phyloP scores from a whole-genome alignment of 768 basidiomycete genomes.

The Mycena leptocephala region DNA sequence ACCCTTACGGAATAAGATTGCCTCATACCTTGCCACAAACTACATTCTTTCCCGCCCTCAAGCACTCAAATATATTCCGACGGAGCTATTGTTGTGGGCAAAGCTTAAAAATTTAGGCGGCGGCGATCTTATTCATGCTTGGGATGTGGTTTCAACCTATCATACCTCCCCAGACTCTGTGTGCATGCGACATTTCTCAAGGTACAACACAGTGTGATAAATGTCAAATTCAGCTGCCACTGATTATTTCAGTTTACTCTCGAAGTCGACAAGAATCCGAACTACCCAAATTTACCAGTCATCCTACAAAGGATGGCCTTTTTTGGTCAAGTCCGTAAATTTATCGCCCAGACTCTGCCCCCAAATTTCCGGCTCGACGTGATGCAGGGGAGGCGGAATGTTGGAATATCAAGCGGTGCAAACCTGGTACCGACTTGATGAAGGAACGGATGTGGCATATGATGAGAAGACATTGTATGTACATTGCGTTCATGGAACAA shows the following conservation, averaged over 20 bases:
- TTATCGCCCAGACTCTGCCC: neutral
- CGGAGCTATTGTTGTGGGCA: neutral
- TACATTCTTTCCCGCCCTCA: neutral
- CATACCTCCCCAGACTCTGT: constrained; percentile 4
- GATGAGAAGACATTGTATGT: too few species aligned
- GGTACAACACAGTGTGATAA: constrained; percentile 37
- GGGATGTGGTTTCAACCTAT: neutral
- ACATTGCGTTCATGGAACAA: too few species aligned
- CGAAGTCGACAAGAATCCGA: constrained; percentile 1
- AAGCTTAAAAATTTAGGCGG: constrained; percentile 1
- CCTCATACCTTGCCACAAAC: neutral
- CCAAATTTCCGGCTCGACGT: constrained; percentile 14
- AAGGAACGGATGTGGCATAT: too few species aligned
- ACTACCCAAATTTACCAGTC: neutral
- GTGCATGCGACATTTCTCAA: constrained; percentile 12
- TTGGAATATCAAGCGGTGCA: too few species aligned
- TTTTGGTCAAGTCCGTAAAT: constrained; percentile 17
- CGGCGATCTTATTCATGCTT: constrained; percentile 5
- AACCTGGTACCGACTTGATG: too few species aligned
- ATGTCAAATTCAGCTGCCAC: neutral
- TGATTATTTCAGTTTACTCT: neutral
- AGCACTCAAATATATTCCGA: neutral
- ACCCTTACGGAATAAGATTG: neutral
- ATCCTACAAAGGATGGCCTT: neutral
- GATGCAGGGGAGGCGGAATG: neutral